Conservation (phyloP, 2,329 filamentous ascomycete genomes). For the Sphaceloma murrayae region DNA sequence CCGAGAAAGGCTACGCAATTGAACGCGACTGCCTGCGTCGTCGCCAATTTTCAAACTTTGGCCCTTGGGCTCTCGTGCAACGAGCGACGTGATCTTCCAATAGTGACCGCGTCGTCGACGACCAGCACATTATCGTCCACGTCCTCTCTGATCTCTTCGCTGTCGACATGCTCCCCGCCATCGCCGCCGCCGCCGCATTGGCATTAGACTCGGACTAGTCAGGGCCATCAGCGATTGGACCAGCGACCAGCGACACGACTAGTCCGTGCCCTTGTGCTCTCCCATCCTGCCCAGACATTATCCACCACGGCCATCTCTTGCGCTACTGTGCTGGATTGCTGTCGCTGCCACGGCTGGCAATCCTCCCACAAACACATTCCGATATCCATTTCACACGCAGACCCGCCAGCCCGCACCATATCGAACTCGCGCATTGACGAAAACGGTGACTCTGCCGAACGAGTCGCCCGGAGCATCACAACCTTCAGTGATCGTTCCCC, state of each 20-base stretch:
- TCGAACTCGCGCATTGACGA: too few species aligned
- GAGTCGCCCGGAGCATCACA: neutral
- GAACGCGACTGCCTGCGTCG: neutral
- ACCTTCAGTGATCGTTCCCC: neutral
- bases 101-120: neutral
- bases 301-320: neutral
- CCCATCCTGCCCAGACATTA: neutral
- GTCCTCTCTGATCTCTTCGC: neutral
- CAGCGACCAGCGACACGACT: neutral
- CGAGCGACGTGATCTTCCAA: neutral
- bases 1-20: neutral
- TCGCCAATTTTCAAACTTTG: neutral
- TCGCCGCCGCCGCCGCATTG: neutral
- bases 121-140: neutral
- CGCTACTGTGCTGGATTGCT: neutral
- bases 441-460: too few species aligned
- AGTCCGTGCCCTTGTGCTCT: neutral
- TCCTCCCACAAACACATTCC: too few species aligned
- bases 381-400: too few species aligned
- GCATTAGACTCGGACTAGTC: neutral
- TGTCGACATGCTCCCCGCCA: neutral
- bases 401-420: too few species aligned
- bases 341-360: neutral
- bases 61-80: too few species aligned
- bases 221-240: neutral